Base-by-base conservation (phyloP, 441 rosid genomes). In the Lepidium campestre region DNA sequence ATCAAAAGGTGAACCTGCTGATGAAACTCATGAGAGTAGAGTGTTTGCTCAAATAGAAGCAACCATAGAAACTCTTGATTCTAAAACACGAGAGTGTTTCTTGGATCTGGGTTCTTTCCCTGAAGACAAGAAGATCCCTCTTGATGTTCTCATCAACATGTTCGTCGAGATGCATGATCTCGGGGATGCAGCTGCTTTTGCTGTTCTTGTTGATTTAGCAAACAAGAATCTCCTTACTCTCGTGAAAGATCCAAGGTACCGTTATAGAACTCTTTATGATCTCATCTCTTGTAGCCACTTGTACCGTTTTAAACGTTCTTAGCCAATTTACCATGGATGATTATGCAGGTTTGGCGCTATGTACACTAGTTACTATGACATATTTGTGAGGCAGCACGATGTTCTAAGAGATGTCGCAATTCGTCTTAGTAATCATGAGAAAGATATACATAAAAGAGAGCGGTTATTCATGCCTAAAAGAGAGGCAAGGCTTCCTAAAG, bases 81-180 rank as follows among this genome's bases (percentile, higher is more conserved):
- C 23, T 23, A 89, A 80, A 77, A 84, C 83, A 10, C 78, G 67
- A 72, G 95, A 89, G 25, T 92, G 95, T 75, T 89, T 92, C 87
- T 55, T 87, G 79, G 98, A 87, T 71, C 35, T 92, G 77, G 95
- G 91, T 20, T 77, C 91, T 39, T 89, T 92, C 71, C 93, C 95
- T 17, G 96, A 92, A 84, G 96, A 89, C 80, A 86, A 68, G 75
- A 89, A 81, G 75, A 90, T 90, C 60, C 92, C 98, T 53, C 83
- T 86, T 27, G 91, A 84, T 73, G 86, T 85, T 53, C 85, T 92
- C 62, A 83, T 88, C 75, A 89, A 77, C 63, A 82, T 85, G 84
- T 92, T 95, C 93, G 80, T 79, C 2, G 93, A 84, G 78, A 36
- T 79, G 3, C 89, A 81, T 52, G 86, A 78, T 53, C 68, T 89